Conservation (phyloP, 805 yeast species). For the Schizosaccharomyces osmophilus region DNA sequence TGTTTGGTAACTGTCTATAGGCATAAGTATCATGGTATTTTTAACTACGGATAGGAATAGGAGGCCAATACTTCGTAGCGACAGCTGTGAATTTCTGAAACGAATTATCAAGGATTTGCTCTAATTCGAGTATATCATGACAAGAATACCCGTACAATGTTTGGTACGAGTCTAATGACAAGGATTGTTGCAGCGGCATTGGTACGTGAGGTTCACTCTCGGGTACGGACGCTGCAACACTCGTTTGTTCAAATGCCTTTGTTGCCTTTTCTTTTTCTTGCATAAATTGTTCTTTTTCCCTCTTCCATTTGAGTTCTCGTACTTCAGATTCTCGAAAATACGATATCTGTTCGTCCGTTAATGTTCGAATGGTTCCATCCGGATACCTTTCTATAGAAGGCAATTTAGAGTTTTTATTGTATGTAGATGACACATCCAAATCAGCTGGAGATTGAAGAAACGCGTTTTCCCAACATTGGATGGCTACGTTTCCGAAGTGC, state of each 20-base stretch:
- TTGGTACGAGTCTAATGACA: neutral
- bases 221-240: neutral
- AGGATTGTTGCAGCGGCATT: neutral
- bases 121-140: neutral
- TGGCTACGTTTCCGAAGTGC: neutral
- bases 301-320: neutral
- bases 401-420: neutral
- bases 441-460: neutral
- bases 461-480: neutral
- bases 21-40: neutral
- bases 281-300: neutral
- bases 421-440: neutral
- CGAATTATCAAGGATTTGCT: neutral
- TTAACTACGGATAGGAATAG: neutral
- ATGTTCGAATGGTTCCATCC: slow-evolving; percentile 9
- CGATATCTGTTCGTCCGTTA: slow-evolving; percentile 10
- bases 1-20: neutral
- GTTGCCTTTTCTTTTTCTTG: neutral
- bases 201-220: neutral
- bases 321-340: slow-evolving; percentile 9
- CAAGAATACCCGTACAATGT: neutral
- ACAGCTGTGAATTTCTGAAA: neutral
- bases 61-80: neutral
- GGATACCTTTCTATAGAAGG: slow-evolving; percentile 4
- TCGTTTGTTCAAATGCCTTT: neutral